These are phyloP conservation scores for Metschnikowia aberdeeniae DNA, from an alignment of 805 yeast species.

Conservation along the genomic window DNA sequence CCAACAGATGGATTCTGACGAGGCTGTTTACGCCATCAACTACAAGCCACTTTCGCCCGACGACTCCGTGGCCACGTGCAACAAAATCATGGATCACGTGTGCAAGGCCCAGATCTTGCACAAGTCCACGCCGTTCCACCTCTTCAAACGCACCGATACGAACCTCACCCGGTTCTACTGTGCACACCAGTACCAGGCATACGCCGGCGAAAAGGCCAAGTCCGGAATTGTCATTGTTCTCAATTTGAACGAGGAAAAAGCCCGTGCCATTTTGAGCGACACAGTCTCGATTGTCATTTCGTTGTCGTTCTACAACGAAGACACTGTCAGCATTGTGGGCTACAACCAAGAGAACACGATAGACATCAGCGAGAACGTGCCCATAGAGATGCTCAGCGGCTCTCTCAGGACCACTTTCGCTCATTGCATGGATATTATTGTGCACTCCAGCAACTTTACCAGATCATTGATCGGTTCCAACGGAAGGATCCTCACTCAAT, in stretches of 20 bases:
- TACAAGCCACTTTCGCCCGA: constrained; percentile 22
- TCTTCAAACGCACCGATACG: constrained; percentile 50
- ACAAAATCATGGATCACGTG: constrained; percentile 50
- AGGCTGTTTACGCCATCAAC: constrained; percentile 21
- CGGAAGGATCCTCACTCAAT: constrained; percentile 1
- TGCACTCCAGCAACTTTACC: constrained; percentile 23
- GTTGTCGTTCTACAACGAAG: constrained; percentile 38
- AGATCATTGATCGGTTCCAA: constrained; percentile 12
- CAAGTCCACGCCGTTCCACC: constrained; percentile 81
- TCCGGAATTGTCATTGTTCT: constrained; percentile 66
- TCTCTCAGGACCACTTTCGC: constrained; percentile 22
- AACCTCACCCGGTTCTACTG: constrained; percentile 50
- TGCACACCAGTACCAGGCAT: constrained; percentile 60
- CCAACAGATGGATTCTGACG: constrained; percentile 17
- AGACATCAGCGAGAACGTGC: constrained; percentile 21
- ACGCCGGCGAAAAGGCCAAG: constrained; percentile 50
- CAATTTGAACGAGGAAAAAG: constrained; percentile 46
- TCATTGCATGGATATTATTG: constrained; percentile 18
- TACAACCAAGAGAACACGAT: constrained; percentile 12
- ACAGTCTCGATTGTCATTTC: constrained; percentile 47
- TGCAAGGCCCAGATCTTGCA: constrained; percentile 69
- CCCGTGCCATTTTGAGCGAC: constrained; percentile 28
- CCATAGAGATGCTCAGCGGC: constrained; percentile 19
- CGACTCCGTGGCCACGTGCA: constrained; percentile 15
- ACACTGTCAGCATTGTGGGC: constrained; percentile 13